phyloP scores from a whole-genome alignment of 176 grass and related monocot genomes.

The Ensete glaucum region DNA sequence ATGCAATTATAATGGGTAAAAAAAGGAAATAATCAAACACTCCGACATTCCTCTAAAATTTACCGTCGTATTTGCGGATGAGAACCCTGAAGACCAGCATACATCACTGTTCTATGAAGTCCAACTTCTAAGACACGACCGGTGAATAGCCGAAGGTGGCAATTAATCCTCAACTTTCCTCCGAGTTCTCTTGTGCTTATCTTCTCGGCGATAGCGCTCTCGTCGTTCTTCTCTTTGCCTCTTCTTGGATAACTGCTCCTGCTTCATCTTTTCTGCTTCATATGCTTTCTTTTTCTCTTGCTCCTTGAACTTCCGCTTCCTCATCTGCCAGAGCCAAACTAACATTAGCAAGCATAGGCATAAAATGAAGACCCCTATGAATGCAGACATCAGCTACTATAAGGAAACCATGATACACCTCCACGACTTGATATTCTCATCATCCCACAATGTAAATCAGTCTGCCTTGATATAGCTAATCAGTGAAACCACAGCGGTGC shows the following conservation, averaged over 20 bases:
- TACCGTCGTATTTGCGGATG: too few species aligned
- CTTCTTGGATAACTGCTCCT: constrained; percentile 59
- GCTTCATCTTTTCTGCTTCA: constrained; percentile 68
- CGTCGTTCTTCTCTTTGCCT: constrained; percentile 67
- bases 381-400: not conserved
- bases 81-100: too few species aligned
- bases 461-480: not conserved
- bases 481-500: not conserved
- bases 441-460: too few species aligned
- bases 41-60: too few species aligned
- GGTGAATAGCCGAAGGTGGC: too few species aligned
- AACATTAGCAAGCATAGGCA: not conserved
- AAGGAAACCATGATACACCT: not conserved
- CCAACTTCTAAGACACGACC: too few species aligned
- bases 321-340: constrained; percentile 37
- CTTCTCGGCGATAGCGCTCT: constrained; percentile 71
- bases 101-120: too few species aligned
- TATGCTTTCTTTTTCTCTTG: constrained; percentile 65
- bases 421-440: too few species aligned
- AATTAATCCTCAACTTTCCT: too few species aligned
- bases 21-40: too few species aligned
- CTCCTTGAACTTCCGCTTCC: constrained; percentile 54
- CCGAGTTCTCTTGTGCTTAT: constrained; percentile 49
- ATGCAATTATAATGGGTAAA: too few species aligned
- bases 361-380: not conserved